phyloP scores from a whole-genome alignment of 495 filamentous ascomycete species.

The Chaetomium fimeti region DNA sequence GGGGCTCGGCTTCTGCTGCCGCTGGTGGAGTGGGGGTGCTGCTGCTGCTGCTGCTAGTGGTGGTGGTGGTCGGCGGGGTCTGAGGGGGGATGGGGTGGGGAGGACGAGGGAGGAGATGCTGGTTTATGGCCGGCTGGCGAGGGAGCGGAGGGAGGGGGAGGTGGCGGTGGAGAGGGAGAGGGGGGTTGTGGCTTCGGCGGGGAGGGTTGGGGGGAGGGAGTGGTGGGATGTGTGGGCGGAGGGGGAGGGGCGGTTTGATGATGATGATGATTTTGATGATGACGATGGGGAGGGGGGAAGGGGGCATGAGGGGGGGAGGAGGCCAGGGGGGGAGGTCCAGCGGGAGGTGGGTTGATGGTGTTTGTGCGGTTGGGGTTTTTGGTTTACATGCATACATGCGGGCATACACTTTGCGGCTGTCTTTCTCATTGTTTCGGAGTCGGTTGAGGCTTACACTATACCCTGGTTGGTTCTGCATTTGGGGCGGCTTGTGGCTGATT shows the following conservation, averaged over 20 bases:
- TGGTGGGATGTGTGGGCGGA: slow-evolving; percentile 12
- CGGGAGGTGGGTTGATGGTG: background rate
- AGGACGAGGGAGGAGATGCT: slow-evolving; percentile 49
- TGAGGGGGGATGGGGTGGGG: slow-evolving; percentile 25
- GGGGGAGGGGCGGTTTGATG: slow-evolving; percentile 12
- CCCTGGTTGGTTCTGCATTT: slow-evolving; percentile 7
- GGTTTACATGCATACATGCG: background rate
- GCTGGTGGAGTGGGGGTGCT: background rate
- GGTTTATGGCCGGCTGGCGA: slow-evolving; percentile 45
- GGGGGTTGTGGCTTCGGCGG: slow-evolving; percentile 3
- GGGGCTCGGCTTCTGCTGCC: slow-evolving; percentile 9
- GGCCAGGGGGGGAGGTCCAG: background rate
- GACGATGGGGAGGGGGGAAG: background rate
- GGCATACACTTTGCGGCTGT: background rate
- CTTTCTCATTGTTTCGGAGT: slow-evolving; percentile 10
- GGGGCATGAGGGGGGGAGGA: background rate
- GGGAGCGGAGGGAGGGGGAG: slow-evolving; percentile 28
- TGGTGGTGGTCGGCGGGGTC: slow-evolving; percentile 11
- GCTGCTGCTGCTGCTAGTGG: slow-evolving; percentile 6
- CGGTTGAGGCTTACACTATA: slow-evolving; percentile 7
- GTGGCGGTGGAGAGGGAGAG: slow-evolving; percentile 3
- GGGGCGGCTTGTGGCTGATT: background rate
- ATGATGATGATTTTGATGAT: slow-evolving; percentile 8
- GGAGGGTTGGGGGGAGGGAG: slow-evolving; percentile 23
- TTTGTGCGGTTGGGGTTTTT: background rate